These are phyloP conservation scores for Acrocalymma vagum DNA, from an alignment of 2,329 filamentous ascomycete genomes.

Conservation along the genomic window DNA sequence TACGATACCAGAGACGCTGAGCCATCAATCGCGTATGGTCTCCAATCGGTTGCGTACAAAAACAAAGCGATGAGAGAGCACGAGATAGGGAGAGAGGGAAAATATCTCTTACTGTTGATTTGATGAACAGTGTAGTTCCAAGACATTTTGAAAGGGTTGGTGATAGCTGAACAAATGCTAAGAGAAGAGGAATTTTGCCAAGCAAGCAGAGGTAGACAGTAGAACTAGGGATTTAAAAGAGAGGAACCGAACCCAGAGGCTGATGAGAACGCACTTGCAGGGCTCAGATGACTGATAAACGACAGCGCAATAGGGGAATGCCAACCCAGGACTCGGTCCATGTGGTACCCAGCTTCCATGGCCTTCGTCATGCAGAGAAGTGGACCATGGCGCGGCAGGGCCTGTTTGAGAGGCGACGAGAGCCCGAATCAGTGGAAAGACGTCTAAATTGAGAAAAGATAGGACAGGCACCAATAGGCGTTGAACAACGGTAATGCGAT, in stretches of 20 bases:
- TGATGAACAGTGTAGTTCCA: constrained; percentile 39
- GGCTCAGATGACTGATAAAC: constrained; percentile 25
- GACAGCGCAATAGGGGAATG: constrained; percentile 17
- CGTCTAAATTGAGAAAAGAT: constrained; percentile 17
- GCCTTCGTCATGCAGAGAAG: constrained; percentile 25
- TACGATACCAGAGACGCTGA: no score
- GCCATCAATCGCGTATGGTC: no score
- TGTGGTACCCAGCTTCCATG: constrained; percentile 25
- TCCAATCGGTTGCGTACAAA: no score
- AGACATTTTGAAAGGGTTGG: constrained; percentile 29
- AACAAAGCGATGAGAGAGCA: no score
- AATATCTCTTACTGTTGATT: constrained; percentile 38
- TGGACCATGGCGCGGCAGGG: constrained; percentile 26
- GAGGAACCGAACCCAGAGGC: no score
- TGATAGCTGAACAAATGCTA: background rate
- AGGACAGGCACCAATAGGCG: constrained; percentile 12
- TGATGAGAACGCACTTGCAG: no score
- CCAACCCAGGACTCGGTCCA: constrained; percentile 16
- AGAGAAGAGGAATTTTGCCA: background rate
- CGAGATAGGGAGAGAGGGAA: background rate
- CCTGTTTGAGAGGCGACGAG: constrained; percentile 16
- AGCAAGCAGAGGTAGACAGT: background rate
- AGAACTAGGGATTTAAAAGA: background rate
- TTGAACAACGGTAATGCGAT: no score
- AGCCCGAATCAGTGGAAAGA: constrained; percentile 13